Evolutionary conservation across 345 rosid species (phyloP).

Genomic region (Salix udensis): DNA sequence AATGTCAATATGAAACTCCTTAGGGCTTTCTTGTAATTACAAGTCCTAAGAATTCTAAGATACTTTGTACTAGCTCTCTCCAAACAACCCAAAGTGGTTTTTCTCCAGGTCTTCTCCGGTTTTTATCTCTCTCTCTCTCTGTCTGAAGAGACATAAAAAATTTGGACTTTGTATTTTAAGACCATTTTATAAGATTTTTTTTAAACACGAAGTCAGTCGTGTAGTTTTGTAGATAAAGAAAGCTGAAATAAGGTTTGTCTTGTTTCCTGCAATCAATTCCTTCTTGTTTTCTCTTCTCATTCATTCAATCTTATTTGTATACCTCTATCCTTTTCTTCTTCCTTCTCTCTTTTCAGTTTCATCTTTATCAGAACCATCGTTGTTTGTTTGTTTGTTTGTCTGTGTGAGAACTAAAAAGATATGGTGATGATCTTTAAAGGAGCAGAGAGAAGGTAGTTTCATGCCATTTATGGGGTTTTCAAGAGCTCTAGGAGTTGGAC

Average conservation of each 20-base stretch:
- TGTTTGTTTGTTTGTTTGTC: constrained; percentile 1
- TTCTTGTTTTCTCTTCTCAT: constrained; percentile 16
- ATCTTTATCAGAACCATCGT: constrained; percentile 35
- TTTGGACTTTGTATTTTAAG: constrained; percentile 35
- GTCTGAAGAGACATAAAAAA: constrained; percentile 21
- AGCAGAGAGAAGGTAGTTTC: constrained; percentile 26
- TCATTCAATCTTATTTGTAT: not conserved
- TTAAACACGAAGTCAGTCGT: constrained; percentile 20
- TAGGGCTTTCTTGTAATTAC: constrained; percentile 29
- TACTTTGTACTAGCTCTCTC: constrained; percentile 7
- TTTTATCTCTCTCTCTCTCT: not conserved
- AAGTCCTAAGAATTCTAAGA: not conserved
- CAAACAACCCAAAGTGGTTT: constrained; percentile 11
- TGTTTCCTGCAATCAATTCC: constrained; percentile 35
- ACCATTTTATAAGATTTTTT: constrained; percentile 45
- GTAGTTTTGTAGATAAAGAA: constrained; percentile 3
- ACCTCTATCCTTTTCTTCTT: not conserved
- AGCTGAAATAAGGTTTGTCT: constrained; percentile 32
- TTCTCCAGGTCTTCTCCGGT: constrained; percentile 17
- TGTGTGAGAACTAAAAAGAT: not conserved
- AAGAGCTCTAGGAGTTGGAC: constrained; percentile 16
- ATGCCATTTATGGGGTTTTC: constrained; percentile 41
- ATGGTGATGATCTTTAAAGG: constrained; percentile 28
- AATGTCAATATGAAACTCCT: constrained; percentile 29
- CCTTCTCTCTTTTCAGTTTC: constrained; percentile 14